Percentiles rank a stretch among this genome's conserved stretches.
Evolutionary conservation across 768 basidiomycete species (phyloP).

Genomic region (Imleria badia): DNA sequence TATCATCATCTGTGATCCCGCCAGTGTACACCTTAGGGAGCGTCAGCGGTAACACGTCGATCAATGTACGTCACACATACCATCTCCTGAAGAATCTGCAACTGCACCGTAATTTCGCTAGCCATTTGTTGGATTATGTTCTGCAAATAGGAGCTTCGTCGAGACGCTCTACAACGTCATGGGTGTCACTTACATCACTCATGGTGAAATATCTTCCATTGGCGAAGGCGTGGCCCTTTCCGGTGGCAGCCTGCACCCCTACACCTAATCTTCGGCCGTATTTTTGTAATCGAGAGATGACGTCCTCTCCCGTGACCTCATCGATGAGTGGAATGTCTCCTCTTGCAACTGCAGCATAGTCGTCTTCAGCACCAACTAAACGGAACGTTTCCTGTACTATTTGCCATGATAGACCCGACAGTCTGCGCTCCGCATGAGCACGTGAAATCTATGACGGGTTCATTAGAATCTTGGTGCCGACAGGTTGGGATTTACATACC

Average conservation of each 20-base stretch:
- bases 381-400: constrained; percentile 40
- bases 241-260: constrained; percentile 31
- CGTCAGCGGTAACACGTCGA: background rate
- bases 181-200: constrained; percentile 54
- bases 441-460: constrained; percentile 37
- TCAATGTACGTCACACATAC: constrained; percentile 36
- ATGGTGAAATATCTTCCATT: constrained; percentile 82
- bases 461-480: background rate
- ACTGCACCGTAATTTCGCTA: constrained; percentile 52
- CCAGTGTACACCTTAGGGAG: constrained; percentile 54
- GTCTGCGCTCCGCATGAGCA: constrained; percentile 32
- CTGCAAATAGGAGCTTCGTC: constrained; percentile 7
- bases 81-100: constrained; percentile 72
- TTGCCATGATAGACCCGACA: constrained; percentile 43
- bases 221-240: constrained; percentile 73
- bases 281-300: constrained; percentile 43
- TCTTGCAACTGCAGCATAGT: constrained; percentile 42
- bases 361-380: constrained; percentile 34
- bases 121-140: constrained; percentile 28
- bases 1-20: constrained; percentile 51
- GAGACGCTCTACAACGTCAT: background rate
- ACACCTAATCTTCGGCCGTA: constrained; percentile 64
- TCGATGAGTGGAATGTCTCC: constrained; percentile 26
- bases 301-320: constrained; percentile 28
- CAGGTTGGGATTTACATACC: constrained; percentile 33